Evolutionary conservation across 768 basidiomycete genomes (phyloP), one percentile per base, ranked within the genome.

Genomic region (Imleria badia): DNA sequence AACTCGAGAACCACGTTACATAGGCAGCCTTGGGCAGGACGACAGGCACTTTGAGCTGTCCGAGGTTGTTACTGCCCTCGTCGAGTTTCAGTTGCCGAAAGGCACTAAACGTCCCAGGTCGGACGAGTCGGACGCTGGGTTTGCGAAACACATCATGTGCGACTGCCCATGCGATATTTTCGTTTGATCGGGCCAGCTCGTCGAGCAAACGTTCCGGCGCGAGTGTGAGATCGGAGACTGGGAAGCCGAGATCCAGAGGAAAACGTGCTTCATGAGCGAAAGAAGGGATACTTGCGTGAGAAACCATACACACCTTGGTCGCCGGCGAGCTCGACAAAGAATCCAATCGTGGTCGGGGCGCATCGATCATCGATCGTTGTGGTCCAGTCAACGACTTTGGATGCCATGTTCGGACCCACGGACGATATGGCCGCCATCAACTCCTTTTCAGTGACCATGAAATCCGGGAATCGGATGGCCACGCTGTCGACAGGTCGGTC

Each of bases 101-200:
- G 1, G 50, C 64, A 10, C 52, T 52, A 36, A 67, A 66, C 6
- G 66, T 65, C 14, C 60, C 63, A 5, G 44, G 9, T 34, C 42
- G 31, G 19, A 66, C 57, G 11, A 67, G 45, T 26, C 66, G 52
- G 31, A 66, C 45, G 33, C 60, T 62, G 26, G 63, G 66, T 23
- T 43, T 45, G 31, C 59, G 39, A 5, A 59, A 20, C 6, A 13
- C 4, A 1, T 35, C 51, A 11, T 30, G 34, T 15, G 43, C 7
- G 31, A 46, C 26, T 12, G n/a, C 33, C 29, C 39, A 55, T 8
- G 10, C 8, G 19, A 55, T 8, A 33, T 48, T 45, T 22, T 43
- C 1, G 35, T 23, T 41, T 17, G 22, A 23, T 34, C 23, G 31
- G 1, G 15, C 22, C 7, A 63, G 38, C 13, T 23, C 48, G 6